Percentiles rank a stretch among this genome's conserved stretches.
These are phyloP conservation scores for Xylariaceae sp. DNA, from an alignment of 2,329 filamentous ascomycete species.

Conservation along the genomic window DNA sequence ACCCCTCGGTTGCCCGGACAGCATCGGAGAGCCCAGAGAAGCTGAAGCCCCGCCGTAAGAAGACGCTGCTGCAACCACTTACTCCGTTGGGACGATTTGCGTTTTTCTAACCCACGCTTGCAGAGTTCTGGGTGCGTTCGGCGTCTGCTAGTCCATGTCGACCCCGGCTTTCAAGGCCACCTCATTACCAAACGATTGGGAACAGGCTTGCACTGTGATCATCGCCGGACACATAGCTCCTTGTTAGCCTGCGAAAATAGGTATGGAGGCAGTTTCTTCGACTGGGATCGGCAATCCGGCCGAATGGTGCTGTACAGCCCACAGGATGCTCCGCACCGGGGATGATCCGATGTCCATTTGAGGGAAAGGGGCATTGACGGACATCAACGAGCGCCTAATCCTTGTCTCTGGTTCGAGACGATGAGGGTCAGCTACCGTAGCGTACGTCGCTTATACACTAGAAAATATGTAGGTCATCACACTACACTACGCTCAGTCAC, in stretches of 20 bases:
- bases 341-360: not conserved
- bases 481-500: not conserved
- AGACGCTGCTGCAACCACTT: not conserved
- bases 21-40: slow-evolving; percentile 9
- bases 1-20: slow-evolving; percentile 1
- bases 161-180: not conserved
- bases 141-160: not conserved
- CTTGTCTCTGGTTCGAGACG: not conserved
- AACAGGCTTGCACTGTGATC: not conserved
- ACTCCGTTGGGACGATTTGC: not conserved
- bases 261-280: not conserved
- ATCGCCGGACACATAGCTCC: not conserved
- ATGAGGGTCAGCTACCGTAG: not conserved
- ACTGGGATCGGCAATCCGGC: not conserved
- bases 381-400: not conserved
- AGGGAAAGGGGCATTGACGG: not conserved
- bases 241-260: not conserved
- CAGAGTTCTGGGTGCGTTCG: not conserved
- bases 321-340: not conserved
- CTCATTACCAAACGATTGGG: slow-evolving; percentile 2
- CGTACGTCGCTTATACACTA: not conserved
- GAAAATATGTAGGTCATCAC: not conserved
- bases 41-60: slow-evolving; percentile 9
- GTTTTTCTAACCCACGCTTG: not conserved
- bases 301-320: not conserved